Evolutionary conservation across 306 rosid species (phyloP).

Genomic region (Vachellia collinsii): DNA sequence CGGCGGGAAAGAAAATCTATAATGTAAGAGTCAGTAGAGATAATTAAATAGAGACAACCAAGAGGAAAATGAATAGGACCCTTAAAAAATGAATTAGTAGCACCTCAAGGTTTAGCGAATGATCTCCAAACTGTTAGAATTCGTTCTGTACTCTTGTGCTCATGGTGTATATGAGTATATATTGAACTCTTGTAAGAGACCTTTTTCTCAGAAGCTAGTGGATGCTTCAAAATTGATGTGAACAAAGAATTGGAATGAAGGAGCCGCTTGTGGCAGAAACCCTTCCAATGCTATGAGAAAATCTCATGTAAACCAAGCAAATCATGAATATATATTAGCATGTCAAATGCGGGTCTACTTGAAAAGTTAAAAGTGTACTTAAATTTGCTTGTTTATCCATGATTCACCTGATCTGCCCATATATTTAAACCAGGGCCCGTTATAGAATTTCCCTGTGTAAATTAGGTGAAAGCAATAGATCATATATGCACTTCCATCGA

Average conservation of each 20-base stretch:
- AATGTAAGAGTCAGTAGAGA: background rate
- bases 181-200: background rate
- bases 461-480: background rate
- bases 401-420: background rate
- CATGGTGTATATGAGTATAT: background rate
- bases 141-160: background rate
- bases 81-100: background rate
- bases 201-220: constrained; percentile 11
- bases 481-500: background rate
- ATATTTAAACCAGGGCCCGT: background rate
- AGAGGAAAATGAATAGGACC: background rate
- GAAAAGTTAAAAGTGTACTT: background rate
- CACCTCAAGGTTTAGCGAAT: background rate
- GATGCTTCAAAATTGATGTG: constrained; percentile 2
- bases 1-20: background rate
- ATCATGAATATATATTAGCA: background rate
- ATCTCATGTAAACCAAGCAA: background rate
- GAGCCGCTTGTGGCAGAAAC: background rate
- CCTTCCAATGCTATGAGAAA: background rate
- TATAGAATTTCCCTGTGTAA: background rate
- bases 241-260: constrained; percentile 2
- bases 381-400: background rate
- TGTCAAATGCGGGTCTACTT: background rate
- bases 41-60: background rate
- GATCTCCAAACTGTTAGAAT: background rate